These are phyloP conservation scores for Verticillium alfalfae DNA, from an alignment of 2,329 filamentous ascomycete species.

Conservation along the genomic window DNA sequence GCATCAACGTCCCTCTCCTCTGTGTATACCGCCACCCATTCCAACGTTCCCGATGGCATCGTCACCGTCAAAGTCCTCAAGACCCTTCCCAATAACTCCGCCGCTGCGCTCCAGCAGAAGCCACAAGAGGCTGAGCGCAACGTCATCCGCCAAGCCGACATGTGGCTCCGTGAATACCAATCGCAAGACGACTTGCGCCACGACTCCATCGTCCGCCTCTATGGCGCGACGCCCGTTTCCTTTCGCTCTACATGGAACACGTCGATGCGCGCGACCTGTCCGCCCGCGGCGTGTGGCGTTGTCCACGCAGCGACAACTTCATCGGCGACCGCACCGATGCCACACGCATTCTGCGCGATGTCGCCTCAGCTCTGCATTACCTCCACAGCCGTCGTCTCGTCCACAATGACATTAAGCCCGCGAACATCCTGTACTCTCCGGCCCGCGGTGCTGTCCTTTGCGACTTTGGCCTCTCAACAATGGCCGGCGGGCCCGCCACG, in stretches of 20 bases:
- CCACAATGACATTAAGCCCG: conserved; percentile 60
- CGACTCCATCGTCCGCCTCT: conserved; percentile 52
- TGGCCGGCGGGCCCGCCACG: conserved; percentile 36
- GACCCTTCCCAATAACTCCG: conserved; percentile 30
- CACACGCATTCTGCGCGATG: conserved; percentile 46
- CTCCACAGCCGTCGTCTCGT: conserved; percentile 47
- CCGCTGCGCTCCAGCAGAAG: conserved; percentile 29
- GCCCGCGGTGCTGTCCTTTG: conserved; percentile 55
- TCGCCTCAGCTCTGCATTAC: conserved; percentile 48
- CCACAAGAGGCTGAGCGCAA: conserved; percentile 46
- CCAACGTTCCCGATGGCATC: conserved; percentile 44
- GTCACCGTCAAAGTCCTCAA: conserved; percentile 59
- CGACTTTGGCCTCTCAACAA: conserved; percentile 53
- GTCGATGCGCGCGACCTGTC: conserved; percentile 51
- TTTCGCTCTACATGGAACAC: conserved; percentile 58
- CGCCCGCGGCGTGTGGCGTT: conserved; percentile 43
- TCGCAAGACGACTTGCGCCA: conserved; percentile 50
- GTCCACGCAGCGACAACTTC: conserved; percentile 40
- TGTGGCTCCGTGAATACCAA: conserved; percentile 54
- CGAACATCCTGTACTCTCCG: conserved; percentile 54
- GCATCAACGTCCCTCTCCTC: conserved; percentile 48
- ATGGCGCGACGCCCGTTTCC: conserved; percentile 53
- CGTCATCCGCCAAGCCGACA: conserved; percentile 53
- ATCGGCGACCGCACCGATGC: conserved; percentile 43
- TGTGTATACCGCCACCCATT: conserved; percentile 51